Evolutionary conservation across 768 basidiomycete genomes (phyloP), one percentile per base, ranked within the genome.

Genomic region (Pulveroboletus sp.): DNA sequence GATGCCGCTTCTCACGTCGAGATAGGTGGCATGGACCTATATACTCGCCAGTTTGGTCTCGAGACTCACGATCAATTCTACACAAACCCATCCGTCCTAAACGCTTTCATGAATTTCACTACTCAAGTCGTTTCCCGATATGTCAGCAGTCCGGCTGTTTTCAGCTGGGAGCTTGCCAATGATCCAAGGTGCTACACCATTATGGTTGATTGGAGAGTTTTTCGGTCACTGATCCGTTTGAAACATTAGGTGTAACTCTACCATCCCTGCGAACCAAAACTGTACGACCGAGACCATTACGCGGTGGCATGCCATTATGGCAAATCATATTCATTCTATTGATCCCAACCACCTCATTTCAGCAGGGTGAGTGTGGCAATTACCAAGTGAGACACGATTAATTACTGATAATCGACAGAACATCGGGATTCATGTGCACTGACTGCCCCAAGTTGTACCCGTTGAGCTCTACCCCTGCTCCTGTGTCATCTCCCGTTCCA

Each of bases 341-440:
- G 85, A 86, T 60, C 75, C 76, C 8, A 84, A 86, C 56, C 85
- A 87, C 63, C 68, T 86, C 32, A 72, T 85, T 39, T 73, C 81
- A 15, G 72, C 83, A 24, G 85, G 85, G 80, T 85, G 61, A 54
- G 76, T 57, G 37, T 36, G 41, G 12, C 32, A 40, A 3, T 18
- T 47, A 26, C 21, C 37, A 18, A 17, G 12, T 42, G 9, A 33
- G 31, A n/a, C 18, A 41, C 38, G 35, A 42, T 31, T 43, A 12
- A 28, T 54, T 18, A 43, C 46, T 38, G 1, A 28, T 24, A 24
- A 31, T 42, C n/a, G 72, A 73, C 39, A 74, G 74, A 39, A 61
- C 63, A 10, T 76, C 78, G 57, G 85, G 85, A 6, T 86, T 79
- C 59, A 68, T 80, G 47, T 87, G 85, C 53, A 59, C 65, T 0